Evolutionary conservation across 2,329 filamentous ascomycete species (phyloP), one percentile per base, ranked within the genome.

Genomic region (Fusarium devonianum): DNA sequence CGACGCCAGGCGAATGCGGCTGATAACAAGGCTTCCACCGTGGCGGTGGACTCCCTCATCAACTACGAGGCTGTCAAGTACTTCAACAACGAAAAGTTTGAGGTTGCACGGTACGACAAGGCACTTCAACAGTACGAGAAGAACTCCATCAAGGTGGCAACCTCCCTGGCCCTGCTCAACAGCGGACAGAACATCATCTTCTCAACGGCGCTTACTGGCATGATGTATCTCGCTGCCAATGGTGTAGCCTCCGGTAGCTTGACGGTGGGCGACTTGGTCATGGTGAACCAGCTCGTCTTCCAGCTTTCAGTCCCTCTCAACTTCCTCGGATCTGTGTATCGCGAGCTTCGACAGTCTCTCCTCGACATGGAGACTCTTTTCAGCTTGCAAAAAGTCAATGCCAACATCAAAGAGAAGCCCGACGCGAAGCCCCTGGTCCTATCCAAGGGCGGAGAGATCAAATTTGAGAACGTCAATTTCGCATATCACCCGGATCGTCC

Each of bases 51-150:
- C 74, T 96, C 92, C 1, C 77, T 99, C 39, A 96, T 99, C 78
- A 99, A 99, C 75, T 99, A 97, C 67, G 94, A 99, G 73, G 93
- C 95, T 11, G 94, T 99, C 68, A 99, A 99, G 74, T 96, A 97
- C 76, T 99, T 97, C 77, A 99, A 99, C 77, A 99, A 99, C 67
- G 95, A 99, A 69, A 90, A 89, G 60, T 97, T 92, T 60, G 94
- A 99, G 75, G 90, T 96, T 32, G 82, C 83, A 22, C 85, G 94
- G 30, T 99, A 99, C 70, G 92, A 97, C 72, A 84, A 87, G 63
- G 92, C 94, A 0, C 78, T 99, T 17, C 82, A 86, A 58, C 82
- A 87, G 50, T 99, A 99, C 70, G 90, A 99, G 71, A 88, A 88
- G 70, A 92, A 92, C 49, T 96, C 92, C 12, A 97, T 99, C 78